A percentile compares a stretch with the other conserved stretches of the same genome.
These are phyloP conservation scores for Citrus unshiu DNA, from an alignment of 345 rosid species.

Conservation along the genomic window DNA sequence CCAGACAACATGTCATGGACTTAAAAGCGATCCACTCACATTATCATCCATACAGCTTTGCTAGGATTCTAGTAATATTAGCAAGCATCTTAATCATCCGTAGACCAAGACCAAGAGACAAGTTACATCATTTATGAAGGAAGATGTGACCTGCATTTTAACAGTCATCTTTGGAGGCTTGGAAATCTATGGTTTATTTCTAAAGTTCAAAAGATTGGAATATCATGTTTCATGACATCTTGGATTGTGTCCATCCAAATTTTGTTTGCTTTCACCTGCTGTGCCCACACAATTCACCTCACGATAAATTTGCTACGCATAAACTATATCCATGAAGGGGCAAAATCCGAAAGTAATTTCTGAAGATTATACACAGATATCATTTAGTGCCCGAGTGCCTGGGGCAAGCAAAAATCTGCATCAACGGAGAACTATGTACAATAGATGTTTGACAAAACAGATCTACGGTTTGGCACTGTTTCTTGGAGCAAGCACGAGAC, in stretches of 20 bases:
- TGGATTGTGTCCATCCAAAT: background rate
- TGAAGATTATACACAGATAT: background rate
- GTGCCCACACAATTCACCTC: background rate
- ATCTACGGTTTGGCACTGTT: constrained; percentile 1
- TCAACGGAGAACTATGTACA: background rate
- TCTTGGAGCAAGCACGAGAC: constrained; percentile 20
- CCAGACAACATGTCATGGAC: background rate
- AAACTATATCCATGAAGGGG: background rate
- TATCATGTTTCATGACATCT: background rate
- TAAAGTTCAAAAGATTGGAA: background rate
- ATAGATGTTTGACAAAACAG: constrained; percentile 5
- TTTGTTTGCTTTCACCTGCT: background rate
- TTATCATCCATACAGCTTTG: too few relatives aligned
- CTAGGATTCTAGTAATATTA: too few relatives aligned
- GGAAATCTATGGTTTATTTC: background rate
- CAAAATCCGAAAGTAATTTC: background rate
- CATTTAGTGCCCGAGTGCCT: background rate
- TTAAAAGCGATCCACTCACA: too few relatives aligned
- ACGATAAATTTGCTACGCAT: background rate
- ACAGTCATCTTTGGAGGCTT: background rate
- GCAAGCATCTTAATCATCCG: too few relatives aligned
- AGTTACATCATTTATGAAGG: background rate
- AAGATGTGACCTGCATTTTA: background rate
- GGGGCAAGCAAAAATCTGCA: background rate
- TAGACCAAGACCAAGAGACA: background rate